Conservation (phyloP, 139 green algal genomes). For the Dunaliella sp. region DNA sequence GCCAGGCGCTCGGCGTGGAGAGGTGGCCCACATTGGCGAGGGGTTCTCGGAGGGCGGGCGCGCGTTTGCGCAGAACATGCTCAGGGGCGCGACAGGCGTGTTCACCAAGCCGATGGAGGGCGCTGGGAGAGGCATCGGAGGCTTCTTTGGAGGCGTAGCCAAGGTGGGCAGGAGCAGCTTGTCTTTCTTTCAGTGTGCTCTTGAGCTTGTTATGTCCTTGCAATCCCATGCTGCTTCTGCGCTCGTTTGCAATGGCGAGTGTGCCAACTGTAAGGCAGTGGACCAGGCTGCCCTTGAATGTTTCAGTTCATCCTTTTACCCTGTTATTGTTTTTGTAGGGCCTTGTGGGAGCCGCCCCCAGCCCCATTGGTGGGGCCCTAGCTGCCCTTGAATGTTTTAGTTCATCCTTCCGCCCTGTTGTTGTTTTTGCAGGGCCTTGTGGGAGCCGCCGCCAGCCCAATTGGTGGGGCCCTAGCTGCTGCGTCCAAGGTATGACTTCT, state of each 20-base stretch:
- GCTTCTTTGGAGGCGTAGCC: conserved; percentile 52
- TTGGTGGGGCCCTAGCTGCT: conserved; percentile 76
- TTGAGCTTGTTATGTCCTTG: too few species aligned
- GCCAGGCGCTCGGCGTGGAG: not conserved
- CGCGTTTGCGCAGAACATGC: conserved; percentile 65
- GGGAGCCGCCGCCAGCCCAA: conserved; percentile 69
- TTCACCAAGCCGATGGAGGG: conserved; percentile 83
- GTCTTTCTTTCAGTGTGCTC: too few species aligned
- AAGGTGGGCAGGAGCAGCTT: conserved; percentile 37
- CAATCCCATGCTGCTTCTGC: too few species aligned
- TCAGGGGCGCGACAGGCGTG: conserved; percentile 73
- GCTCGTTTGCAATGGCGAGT: too few species aligned
- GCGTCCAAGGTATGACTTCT: conserved; percentile 59
- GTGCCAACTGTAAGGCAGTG: too few species aligned
- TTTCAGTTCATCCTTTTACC: too few species aligned
- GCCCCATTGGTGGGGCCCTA: conserved; percentile 81
- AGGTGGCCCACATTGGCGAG: conserved; percentile 48
- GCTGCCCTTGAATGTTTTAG: too few species aligned
- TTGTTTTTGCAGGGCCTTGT: conserved; percentile 74
- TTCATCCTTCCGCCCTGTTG: too few species aligned
- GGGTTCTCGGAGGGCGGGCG: conserved; percentile 75
- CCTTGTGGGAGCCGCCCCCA: conserved; percentile 71
- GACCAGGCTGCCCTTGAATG: too few species aligned
- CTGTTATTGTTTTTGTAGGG: too few species aligned
- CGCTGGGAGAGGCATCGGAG: conserved; percentile 56